phyloP scores from a whole-genome alignment of 1,139 yeast species.

The Blastobotrys buckinghamii region DNA sequence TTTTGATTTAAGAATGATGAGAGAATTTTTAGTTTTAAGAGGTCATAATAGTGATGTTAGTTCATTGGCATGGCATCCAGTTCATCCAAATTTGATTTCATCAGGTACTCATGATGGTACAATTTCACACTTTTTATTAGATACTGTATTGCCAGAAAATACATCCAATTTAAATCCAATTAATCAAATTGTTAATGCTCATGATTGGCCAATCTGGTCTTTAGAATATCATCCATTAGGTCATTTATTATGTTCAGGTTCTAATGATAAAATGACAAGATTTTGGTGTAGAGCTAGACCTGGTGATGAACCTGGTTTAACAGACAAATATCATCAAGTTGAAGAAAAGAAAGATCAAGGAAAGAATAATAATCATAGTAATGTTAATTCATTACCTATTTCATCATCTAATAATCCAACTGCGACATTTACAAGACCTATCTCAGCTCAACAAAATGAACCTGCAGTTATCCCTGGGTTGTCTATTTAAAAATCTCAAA shows the following conservation, averaged over 20 bases:
- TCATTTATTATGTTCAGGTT: conserved; percentile 84
- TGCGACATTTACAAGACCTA: too few species aligned
- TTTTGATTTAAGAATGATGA: conserved; percentile 81
- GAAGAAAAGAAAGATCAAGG: conserved; percentile 39
- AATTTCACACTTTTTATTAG: conserved; percentile 67
- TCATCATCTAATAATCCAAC: too few species aligned
- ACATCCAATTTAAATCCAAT: conserved; percentile 31
- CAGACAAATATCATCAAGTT: conserved; percentile 73
- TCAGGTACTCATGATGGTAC: conserved; percentile 92
- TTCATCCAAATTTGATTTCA: conserved; percentile 71
- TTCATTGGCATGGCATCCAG: conserved; percentile 88
- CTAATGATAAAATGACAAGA: conserved; percentile 89
- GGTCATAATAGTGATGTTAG: conserved; percentile 84
- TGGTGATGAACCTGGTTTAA: conserved; percentile 75
- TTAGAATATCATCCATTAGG: conserved; percentile 93
- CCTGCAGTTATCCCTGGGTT: background rate
- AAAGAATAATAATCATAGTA: background rate
- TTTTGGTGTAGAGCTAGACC: conserved; percentile 95
- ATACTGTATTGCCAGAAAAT: conserved; percentile 38
- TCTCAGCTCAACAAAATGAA: background rate
- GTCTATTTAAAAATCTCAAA: background rate
- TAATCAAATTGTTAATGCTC: conserved; percentile 75
- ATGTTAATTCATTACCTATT: too few species aligned
- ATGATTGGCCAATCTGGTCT: conserved; percentile 87
- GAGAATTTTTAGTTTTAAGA: conserved; percentile 63